Evolutionary conservation across 768 basidiomycete species (phyloP), one percentile per base, ranked within the genome.

Genomic region (Phlegmacium glaucopus): DNA sequence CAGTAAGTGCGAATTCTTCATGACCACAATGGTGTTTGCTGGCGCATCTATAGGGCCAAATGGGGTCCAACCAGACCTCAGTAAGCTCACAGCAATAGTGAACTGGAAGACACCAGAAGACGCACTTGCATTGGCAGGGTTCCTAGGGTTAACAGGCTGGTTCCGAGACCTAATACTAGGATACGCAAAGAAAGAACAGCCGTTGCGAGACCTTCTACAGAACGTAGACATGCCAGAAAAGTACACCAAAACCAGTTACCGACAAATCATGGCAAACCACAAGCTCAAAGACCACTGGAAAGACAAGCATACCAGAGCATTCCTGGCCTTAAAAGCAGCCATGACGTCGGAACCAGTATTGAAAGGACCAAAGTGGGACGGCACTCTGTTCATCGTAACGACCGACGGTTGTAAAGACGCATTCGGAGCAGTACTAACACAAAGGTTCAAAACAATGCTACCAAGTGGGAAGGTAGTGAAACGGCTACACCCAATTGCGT

Each of bases 61-160:
- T 1, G 72, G 72, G 0, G 60, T 74, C 2, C 16, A 44, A 18
- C 62, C 65, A 10, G 68, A 72, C 39, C 39, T 50, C 2, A 22
- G 59, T 2, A 74, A 74, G 51, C 53, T 72, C 4, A 57, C 60
- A 9, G 64, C 68, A 1, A 58, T 72, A 1, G 61, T 72, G 2
- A 47, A 64, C n/a, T 68, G 65, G 65, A 27, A 25, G 7, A 41
- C 26, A 28, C 71, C 70, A 3, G 11, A 40, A 15, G 55, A 65
- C 18, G 59, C 56, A 1, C 50, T 49, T 0, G 44, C 68, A 3
- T 49, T 74, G 3, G 44, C 51, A n/a, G 54, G 55, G 3, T 72
- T 74, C 51, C 29, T 69, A 12, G 63, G 69, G 0, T 48, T 71
- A 3, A 63, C 62, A 3, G 47, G 58, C 5, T 60, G 61, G 44